Base-by-base conservation (phyloP, 2,329 filamentous ascomycete genomes). In the Calonectria fujianensis region DNA sequence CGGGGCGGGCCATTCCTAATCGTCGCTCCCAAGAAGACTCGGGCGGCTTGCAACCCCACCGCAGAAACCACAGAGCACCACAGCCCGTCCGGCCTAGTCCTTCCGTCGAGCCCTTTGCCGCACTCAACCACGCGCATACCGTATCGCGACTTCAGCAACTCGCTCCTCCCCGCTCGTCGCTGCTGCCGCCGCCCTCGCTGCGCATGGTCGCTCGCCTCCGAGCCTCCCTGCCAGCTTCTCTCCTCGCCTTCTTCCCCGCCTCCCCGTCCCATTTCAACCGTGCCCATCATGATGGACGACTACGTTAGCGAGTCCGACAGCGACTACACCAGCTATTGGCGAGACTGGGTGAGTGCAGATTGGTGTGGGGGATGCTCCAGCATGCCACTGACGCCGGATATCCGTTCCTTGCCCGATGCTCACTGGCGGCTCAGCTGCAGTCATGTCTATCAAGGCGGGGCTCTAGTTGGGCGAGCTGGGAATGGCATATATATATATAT, bases 271-370 rank as follows among this genome's bases (percentile, higher is more conserved):
- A 45, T 51, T 24, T 31, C 59, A 18, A 14, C 57, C 59, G 48
- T 64, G 73, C 71, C 77, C 72, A 77, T 69, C 76, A 88, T 84
- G 82, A 98, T 98, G 97, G 97, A 98, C 85, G 96, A 98, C 87
- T 98, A 97, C 86, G 96, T 95, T 79, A 98, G 96, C 84, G 97
- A 99, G 86, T 98, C 96, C 16, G 97, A 99, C 85, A 98, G 96
- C 86, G 97, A 99, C 88, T 99, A 98, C 85, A 98, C 97, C 64
- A 98, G 96, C 87, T 99, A 98, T 86, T 99, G 97, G 97, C 91
- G 96, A 85, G 97, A 99, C 88, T 99, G 97, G 97, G 97, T 98
- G 89, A 88, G 95, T 93, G 41, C 31, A 50, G 35, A 16, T 37
- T 24, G 39, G 31, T n/a, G 37, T 52, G 41, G n/a, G 29, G 48